These are phyloP conservation scores for Xylariaceae sp. DNA, from an alignment of 2,329 filamentous ascomycete genomes.

Conservation along the genomic window DNA sequence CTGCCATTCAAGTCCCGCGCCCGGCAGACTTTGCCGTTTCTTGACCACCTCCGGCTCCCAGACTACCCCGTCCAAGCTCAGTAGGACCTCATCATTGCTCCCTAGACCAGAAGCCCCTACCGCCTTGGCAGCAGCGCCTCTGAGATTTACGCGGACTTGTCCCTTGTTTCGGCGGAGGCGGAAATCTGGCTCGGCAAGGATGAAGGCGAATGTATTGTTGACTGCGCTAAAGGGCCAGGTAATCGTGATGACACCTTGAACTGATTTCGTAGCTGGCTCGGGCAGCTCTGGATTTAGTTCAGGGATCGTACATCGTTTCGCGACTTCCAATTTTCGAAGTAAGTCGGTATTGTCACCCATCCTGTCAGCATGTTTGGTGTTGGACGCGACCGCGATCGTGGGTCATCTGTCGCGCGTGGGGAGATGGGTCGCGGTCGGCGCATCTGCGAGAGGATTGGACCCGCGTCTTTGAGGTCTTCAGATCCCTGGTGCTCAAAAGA, in stretches of 20 bases:
- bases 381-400: too few relatives aligned
- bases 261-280: slow-evolving; percentile 35
- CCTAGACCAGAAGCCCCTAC: slow-evolving; percentile 64
- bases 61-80: slow-evolving; percentile 64
- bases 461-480: too few relatives aligned
- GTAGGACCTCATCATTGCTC: slow-evolving; percentile 70
- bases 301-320: slow-evolving; percentile 48
- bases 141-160: slow-evolving; percentile 75
- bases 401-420: too few relatives aligned
- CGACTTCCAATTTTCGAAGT: slow-evolving; percentile 17
- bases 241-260: slow-evolving; percentile 75
- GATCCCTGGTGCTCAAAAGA: too few relatives aligned
- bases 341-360: slow-evolving; percentile 19
- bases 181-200: slow-evolving; percentile 81
- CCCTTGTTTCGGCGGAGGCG: slow-evolving; percentile 72
- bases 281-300: slow-evolving; percentile 46
- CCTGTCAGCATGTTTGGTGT: slow-evolving; percentile 17
- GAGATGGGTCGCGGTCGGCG: too few relatives aligned
- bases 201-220: slow-evolving; percentile 67
- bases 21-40: slow-evolving; percentile 40
- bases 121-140: slow-evolving; percentile 64
- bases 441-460: too few relatives aligned
- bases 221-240: slow-evolving; percentile 89
- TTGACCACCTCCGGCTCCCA: slow-evolving; percentile 55
- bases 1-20: slow-evolving; percentile 54